Conservation (phyloP, 345 rosid genomes). For the Anacardium occidentale region DNA sequence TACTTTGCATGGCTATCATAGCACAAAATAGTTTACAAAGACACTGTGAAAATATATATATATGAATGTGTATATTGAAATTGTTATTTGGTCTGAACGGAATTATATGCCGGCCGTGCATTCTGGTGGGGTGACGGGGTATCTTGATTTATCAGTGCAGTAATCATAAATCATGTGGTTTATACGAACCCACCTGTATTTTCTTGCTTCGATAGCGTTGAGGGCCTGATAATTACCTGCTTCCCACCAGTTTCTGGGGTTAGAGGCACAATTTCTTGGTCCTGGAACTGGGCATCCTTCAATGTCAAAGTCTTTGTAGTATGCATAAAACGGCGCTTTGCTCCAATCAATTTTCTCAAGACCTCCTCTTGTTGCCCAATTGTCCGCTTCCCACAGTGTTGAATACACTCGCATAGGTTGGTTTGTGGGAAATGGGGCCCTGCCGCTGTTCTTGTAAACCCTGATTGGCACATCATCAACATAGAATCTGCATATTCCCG, state of each 20-base stretch:
- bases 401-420: constrained; percentile 93
- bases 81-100: neutral
- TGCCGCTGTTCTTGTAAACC: constrained; percentile 76
- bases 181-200: constrained; percentile 84
- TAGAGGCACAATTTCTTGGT: constrained; percentile 58
- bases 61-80: constrained; percentile 1
- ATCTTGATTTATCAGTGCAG: constrained; percentile 74
- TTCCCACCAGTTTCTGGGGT: constrained; percentile 82
- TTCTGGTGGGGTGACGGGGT: constrained; percentile 76
- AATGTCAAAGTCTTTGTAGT: constrained; percentile 83
- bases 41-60: constrained; percentile 4
- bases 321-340: constrained; percentile 81
- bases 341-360: constrained; percentile 87
- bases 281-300: constrained; percentile 91
- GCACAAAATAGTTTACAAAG: constrained; percentile 5
- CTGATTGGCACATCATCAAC: constrained; percentile 85
- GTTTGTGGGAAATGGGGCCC: constrained; percentile 58
- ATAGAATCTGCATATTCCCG: constrained; percentile 45
- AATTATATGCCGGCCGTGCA: constrained; percentile 64
- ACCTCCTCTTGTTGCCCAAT: constrained; percentile 99
- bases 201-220: constrained; percentile 64
- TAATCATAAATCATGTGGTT: constrained; percentile 95
- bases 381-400: constrained; percentile 95
- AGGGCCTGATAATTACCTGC: constrained; percentile 58
- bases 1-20: constrained; percentile 16